These are phyloP conservation scores for Boletus rufocinnamomeus DNA, from an alignment of 768 basidiomycete genomes.

Conservation along the genomic window DNA sequence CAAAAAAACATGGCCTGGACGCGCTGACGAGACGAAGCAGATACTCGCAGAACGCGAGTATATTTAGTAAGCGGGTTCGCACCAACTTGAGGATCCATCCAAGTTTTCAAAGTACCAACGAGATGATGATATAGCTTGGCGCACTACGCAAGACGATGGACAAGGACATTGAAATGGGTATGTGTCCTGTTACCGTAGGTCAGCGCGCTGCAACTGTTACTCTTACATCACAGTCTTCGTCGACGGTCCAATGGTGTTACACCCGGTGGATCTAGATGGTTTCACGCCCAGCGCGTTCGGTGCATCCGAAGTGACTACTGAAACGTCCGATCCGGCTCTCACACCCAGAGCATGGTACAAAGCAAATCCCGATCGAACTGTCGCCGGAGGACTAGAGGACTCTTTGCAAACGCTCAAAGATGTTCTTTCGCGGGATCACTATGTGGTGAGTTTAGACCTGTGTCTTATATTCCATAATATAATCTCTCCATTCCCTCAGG, in stretches of 20 bases:
- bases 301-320: constrained; percentile 37
- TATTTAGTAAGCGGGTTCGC: constrained; percentile 72
- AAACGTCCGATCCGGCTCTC: constrained; percentile 49
- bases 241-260: constrained; percentile 68
- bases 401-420: constrained; percentile 57
- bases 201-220: neutral
- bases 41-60: constrained; percentile 69
- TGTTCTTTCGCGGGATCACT: constrained; percentile 56
- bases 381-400: constrained; percentile 57
- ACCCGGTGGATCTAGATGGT: constrained; percentile 59
- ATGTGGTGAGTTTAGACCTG: constrained; percentile 52
- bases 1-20: neutral
- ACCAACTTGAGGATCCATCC: neutral
- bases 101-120: neutral
- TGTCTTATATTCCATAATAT: neutral
- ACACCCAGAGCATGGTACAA: constrained; percentile 76
- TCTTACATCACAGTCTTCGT: constrained; percentile 56
- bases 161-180: constrained; percentile 68
- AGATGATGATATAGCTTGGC: constrained; percentile 50
- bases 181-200: constrained; percentile 5
- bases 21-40: constrained; percentile 36
- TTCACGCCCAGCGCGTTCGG: constrained; percentile 35
- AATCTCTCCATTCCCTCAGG: constrained; percentile 42
- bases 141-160: constrained; percentile 71
- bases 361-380: constrained; percentile 51